Evolutionary conservation across 108 stramenopile genomes (phyloP).

Genomic region (Fragilariopsis cylindrus): DNA sequence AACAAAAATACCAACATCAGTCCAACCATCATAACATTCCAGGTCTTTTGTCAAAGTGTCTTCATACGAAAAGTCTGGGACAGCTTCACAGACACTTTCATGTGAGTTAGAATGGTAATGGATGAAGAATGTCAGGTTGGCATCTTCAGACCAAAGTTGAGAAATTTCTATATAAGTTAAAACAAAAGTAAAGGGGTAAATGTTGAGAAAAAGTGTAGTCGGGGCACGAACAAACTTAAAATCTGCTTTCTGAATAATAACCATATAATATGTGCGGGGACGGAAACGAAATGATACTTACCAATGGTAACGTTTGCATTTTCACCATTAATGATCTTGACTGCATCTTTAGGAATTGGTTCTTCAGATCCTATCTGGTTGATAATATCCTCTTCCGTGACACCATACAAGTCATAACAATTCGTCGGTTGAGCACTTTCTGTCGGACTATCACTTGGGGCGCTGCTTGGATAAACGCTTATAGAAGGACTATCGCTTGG

Average conservation of each 20-base stretch:
- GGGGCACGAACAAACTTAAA: not conserved
- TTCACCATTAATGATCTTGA: slow-evolving; percentile 13
- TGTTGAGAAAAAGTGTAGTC: not conserved
- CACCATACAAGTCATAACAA: slow-evolving; percentile 29
- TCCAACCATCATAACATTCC: slow-evolving; percentile 26
- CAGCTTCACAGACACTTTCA: slow-evolving; percentile 11
- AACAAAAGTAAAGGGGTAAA: not conserved
- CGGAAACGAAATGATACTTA: not conserved
- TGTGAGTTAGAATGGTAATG: slow-evolving; percentile 15
- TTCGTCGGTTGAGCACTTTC: slow-evolving; percentile 13
- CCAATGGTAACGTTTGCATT: slow-evolving; percentile 3
- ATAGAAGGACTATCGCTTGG: not conserved
- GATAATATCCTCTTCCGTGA: slow-evolving; percentile 17
- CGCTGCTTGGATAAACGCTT: not conserved
- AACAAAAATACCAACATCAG: slow-evolving; percentile 26
- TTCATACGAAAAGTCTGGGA: not conserved
- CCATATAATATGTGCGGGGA: not conserved
- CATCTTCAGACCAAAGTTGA: slow-evolving; percentile 16
- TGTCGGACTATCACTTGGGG: not conserved
- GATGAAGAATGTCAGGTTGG: not conserved
- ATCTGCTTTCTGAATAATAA: too few relatives aligned
- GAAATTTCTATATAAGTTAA: slow-evolving; percentile 9
- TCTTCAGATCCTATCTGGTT: slow-evolving; percentile 3
- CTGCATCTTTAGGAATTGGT: slow-evolving; percentile 22
- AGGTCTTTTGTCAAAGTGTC: slow-evolving; percentile 17